Evolutionary conservation across 306 rosid genomes (phyloP), one percentile per base, ranked within the genome.

Genomic region (Heteromeles arbutifolia): DNA sequence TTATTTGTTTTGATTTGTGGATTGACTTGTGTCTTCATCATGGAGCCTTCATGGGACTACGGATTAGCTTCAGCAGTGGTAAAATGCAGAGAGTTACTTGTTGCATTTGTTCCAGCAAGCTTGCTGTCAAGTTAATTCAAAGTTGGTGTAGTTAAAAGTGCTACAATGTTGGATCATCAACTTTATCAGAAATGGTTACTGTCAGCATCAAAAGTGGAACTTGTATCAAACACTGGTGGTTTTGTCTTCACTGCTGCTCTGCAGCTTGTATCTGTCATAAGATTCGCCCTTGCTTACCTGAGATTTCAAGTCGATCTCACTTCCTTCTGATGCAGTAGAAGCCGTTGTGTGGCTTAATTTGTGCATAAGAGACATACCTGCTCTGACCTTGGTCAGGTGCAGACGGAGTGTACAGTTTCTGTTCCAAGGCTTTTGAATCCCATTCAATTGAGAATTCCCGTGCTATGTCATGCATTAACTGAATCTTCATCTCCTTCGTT

Each of bases 401-500:
- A 10, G 88, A 78, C 8, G 86, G 84, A 69, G 73, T 74, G 63
- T 84, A 82, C 63, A 86, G 82, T 52, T 61, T 76, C 53, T 86
- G 85, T 67, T 86, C 92, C 77, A 90, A 56, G 78, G 88, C 83
- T 74, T 81, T 86, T 59, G 85, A 82, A 74, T 90, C 82, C 99
- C 97, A 95, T 26, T 80, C 78, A 53, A 95, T 78, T 66, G 90
- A 87, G 37, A 79, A 81, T 37, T 92, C 98, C 57, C 76, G 79
- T 13, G 97, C 92, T 71, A 95, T 81, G 44, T 92, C 91, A 54
- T 90, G 74, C 83, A 92, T 66, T 17, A 89, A 54, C 75, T 72
- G 87, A 72, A 90, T 82, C 90, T 87, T 92, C 86, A 69, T 82
- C 77, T 90, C 96, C 69, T 79, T 88, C 2, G 93, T 52, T 22